Conservation (phyloP, 441 rosid genomes). For the Jatropha podagrica region DNA sequence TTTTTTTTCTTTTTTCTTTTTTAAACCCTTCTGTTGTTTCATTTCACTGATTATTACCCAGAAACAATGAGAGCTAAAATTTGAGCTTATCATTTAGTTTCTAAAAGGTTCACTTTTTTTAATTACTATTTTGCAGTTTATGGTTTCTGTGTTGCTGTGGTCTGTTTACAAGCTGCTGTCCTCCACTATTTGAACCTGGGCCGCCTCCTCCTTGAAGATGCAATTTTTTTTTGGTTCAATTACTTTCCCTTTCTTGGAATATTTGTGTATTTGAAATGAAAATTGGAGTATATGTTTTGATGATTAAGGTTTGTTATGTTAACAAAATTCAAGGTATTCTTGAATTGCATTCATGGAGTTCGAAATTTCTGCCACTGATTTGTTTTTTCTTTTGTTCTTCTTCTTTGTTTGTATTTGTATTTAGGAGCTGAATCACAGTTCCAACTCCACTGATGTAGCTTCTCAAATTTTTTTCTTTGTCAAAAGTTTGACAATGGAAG, state of each 20-base stretch:
- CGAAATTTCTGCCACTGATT: neutral
- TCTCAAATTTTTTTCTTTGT: neutral
- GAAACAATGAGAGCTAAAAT: neutral
- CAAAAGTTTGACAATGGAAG: no score
- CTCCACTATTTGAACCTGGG: constrained; percentile 51
- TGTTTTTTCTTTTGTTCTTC: no score
- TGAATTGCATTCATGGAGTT: neutral
- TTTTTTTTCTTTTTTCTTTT: neutral
- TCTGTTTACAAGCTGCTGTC: constrained; percentile 46
- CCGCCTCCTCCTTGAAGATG: constrained; percentile 40
- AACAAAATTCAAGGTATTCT: neutral
- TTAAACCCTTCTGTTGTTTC: neutral
- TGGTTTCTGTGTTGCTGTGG: constrained; percentile 66
- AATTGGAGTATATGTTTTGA: neutral
- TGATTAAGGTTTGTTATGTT: neutral
- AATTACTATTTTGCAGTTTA: constrained; percentile 32
- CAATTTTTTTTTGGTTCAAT: neutral
- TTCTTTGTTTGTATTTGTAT: neutral
- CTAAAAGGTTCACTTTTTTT: neutral
- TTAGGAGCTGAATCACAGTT: constrained; percentile 8
- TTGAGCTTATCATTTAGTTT: neutral
- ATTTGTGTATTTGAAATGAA: neutral
- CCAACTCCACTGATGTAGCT: neutral
- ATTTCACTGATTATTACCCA: neutral
- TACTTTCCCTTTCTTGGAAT: neutral